Evolutionary conservation across 768 basidiomycete genomes (phyloP).

Genomic region (Kondoa malvinella): DNA sequence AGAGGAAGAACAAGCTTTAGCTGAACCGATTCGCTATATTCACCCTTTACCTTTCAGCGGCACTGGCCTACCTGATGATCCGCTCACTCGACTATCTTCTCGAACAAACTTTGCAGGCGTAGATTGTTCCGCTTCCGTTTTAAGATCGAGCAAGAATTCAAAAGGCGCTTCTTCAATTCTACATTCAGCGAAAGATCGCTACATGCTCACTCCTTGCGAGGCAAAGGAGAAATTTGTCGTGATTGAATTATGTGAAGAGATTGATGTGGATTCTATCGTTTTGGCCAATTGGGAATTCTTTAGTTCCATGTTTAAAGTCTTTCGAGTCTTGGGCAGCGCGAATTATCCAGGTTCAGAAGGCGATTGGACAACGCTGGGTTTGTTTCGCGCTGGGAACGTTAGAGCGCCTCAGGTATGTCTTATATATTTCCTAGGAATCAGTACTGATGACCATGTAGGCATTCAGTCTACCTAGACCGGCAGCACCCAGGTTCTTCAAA

Average conservation of each 20-base stretch:
- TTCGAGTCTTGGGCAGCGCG: slow-evolving; percentile 57
- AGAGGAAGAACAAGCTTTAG: neutral
- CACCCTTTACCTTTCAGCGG: slow-evolving; percentile 23
- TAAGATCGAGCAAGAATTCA: slow-evolving; percentile 59
- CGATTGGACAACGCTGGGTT: slow-evolving; percentile 61
- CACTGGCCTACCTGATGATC: slow-evolving; percentile 22
- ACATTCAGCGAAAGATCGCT: slow-evolving; percentile 65
- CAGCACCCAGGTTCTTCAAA: slow-evolving; percentile 59
- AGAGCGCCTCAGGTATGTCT: slow-evolving; percentile 68
- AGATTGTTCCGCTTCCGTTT: slow-evolving; percentile 87
- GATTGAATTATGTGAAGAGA: slow-evolving; percentile 93
- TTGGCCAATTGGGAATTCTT: slow-evolving; percentile 97
- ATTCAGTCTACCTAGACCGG: slow-evolving; percentile 19
- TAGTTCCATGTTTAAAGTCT: slow-evolving; percentile 84
- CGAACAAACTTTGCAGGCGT: slow-evolving; percentile 85
- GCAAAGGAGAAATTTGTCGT: slow-evolving; percentile 54
- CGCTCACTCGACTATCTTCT: slow-evolving; percentile 41
- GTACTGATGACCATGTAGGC: slow-evolving; percentile 18
- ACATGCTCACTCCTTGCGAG: slow-evolving; percentile 89
- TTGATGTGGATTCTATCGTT: slow-evolving; percentile 87
- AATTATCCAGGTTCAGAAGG: slow-evolving; percentile 44
- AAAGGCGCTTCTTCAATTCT: slow-evolving; percentile 71
- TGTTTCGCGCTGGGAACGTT: slow-evolving; percentile 62
- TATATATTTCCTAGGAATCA: neutral
- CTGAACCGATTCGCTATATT: slow-evolving; percentile 1